Evolutionary conservation across 169 alveolate genomes (phyloP), one percentile per base, ranked within the genome.

Genomic region (Neospora caninum): DNA sequence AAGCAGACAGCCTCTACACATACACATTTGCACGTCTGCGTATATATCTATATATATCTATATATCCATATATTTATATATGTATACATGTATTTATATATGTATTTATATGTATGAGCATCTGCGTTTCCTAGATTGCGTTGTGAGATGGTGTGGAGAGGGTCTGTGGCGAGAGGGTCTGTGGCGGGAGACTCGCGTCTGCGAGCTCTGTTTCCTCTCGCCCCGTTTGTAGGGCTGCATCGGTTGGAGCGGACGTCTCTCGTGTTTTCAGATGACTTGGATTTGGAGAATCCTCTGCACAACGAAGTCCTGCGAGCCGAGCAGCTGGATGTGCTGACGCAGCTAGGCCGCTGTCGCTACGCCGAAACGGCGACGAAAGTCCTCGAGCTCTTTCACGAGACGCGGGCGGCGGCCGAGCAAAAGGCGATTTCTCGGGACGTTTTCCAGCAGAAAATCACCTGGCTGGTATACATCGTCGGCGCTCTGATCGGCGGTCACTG

Each of bases 301-400:
- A 69, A 97, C 93, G 98, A 97, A 70, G 97, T 97, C 41, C 84
- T 97, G 89, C 86, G 98, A 34, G 96, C 96, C 83, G 98, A 97
- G 95, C 98, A 97, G 94, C 96, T 97, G 39, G 98, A 97, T 45
- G 97, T 97, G 41, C 95, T 97, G 91, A 93, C 98, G 70, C 94
- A 95, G 93, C 94, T 97, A 69, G 97, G 98, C 31, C 93, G 98
- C 38, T 96, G 97, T 96, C 97, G 96, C 83, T 84, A 87, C 91
- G 87, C 83, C 43, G 89, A 92, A 67, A 94, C 96, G 27, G 94
- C 95, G 45, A 83, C 93, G 54, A 84, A 89, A 93, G 96, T 95
- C 36, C 84, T 93, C 53, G 95, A 92, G 53, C 88, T 95, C 53
- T 95, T 95, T 39, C 94, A 94, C 42, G 96, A 94, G 88, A 92